These are phyloP conservation scores for baker's yeast (Saccharomyces cerevisiae) DNA, from an alignment of 805 yeast genomes.

Conservation along the genomic window DNA sequence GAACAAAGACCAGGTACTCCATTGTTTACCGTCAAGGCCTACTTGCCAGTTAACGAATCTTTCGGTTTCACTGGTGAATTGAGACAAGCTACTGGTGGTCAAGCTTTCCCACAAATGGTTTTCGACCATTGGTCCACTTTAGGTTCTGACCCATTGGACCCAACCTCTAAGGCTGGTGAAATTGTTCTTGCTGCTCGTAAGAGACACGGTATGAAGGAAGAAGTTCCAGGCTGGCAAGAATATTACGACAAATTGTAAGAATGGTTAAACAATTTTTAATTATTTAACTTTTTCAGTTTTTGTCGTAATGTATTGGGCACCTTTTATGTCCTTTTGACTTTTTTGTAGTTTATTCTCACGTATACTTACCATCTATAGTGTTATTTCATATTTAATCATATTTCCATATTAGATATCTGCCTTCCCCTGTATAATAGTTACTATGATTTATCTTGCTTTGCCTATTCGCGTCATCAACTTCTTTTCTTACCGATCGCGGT, in stretches of 20 bases:
- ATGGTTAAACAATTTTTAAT: constrained; percentile 1
- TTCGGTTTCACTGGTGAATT: constrained; percentile 99
- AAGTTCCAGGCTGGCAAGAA: constrained; percentile 98
- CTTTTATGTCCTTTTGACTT: not conserved
- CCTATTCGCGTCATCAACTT: not conserved
- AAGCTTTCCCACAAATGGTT: constrained; percentile 99
- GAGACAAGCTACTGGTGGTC: constrained; percentile 99
- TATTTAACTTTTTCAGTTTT: constrained; percentile 7
- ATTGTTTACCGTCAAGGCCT: constrained; percentile 98
- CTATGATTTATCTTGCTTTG: not conserved
- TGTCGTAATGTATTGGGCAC: constrained; percentile 8
- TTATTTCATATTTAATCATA: not conserved
- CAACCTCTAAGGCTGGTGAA: constrained; percentile 61
- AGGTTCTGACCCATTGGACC: constrained; percentile 88
- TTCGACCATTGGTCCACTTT: constrained; percentile 96
- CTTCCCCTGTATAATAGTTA: not conserved
- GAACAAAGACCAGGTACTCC: constrained; percentile 99
- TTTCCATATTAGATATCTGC: not conserved
- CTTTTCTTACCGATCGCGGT: not conserved
- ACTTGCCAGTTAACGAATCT: constrained; percentile 99
- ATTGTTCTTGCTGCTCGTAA: constrained; percentile 68
- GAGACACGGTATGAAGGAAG: constrained; percentile 95
- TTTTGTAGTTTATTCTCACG: not conserved
- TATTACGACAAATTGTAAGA: constrained; percentile 84
- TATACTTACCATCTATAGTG: constrained; percentile 1